Conservation (phyloP, 352 stramenopile genomes). For the Phytophthora fragariae region DNA sequence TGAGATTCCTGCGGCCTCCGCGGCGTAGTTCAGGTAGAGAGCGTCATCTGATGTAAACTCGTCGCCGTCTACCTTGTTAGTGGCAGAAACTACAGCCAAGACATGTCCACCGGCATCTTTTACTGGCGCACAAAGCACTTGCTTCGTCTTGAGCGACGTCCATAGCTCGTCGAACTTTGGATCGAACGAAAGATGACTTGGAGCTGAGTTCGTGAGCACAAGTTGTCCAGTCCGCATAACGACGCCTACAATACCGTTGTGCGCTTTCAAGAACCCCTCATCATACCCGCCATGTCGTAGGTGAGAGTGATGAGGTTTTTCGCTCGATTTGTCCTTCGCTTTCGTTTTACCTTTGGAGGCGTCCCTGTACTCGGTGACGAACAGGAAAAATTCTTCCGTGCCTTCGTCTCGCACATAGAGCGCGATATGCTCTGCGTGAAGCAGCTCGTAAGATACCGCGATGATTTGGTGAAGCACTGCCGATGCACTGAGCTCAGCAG, state of each 20-base stretch:
- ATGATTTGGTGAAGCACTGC: slow-evolving; percentile 72
- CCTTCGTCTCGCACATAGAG: slow-evolving; percentile 75
- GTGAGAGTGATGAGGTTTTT: slow-evolving; percentile 16
- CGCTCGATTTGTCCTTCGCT: slow-evolving; percentile 5
- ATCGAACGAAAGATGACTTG: slow-evolving; percentile 65
- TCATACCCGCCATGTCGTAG: slow-evolving; percentile 44
- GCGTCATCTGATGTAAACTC: slow-evolving; percentile 77
- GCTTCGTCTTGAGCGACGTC: slow-evolving; percentile 57
- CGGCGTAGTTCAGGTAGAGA: slow-evolving; percentile 78
- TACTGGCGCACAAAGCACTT: slow-evolving; percentile 70
- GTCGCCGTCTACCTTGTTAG: slow-evolving; percentile 75
- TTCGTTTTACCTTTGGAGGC: slow-evolving; percentile 21
- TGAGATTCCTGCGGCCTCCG: slow-evolving; percentile 73
- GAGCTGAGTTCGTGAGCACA: slow-evolving; percentile 69
- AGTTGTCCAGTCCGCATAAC: slow-evolving; percentile 72
- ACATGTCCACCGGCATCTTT: slow-evolving; percentile 60
- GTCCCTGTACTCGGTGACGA: slow-evolving; percentile 29
- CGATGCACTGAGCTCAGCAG: slow-evolving; percentile 63
- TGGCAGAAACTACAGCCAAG: slow-evolving; percentile 67
- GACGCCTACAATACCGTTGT: slow-evolving; percentile 76
- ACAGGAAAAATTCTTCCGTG: slow-evolving; percentile 71
- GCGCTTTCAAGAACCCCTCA: slow-evolving; percentile 65
- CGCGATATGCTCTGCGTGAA: slow-evolving; percentile 68
- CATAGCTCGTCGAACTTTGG: slow-evolving; percentile 61
- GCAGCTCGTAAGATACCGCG: slow-evolving; percentile 69